Evolutionary conservation across 257 asterid species (phyloP).

Genomic region (Solanum sitiens): DNA sequence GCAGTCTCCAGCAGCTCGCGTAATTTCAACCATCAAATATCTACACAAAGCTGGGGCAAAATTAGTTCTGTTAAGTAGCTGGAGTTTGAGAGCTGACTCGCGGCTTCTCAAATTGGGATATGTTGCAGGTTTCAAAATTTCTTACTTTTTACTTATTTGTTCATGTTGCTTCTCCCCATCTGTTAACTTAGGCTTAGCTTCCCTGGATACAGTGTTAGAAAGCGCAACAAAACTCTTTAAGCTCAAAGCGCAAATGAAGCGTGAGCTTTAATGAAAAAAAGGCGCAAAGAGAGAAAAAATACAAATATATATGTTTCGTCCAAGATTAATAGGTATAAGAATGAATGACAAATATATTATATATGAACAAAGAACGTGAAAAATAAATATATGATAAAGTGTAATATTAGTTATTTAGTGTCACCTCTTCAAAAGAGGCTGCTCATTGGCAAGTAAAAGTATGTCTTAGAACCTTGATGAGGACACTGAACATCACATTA

Average conservation of each 20-base stretch:
- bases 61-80: constrained; percentile 58
- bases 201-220: not conserved
- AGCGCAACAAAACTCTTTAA: not conserved
- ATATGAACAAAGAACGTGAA: not conserved
- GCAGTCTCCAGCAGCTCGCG: constrained; percentile 19
- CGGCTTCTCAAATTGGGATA: constrained; percentile 25
- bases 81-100: constrained; percentile 27
- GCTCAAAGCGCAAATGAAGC: not conserved
- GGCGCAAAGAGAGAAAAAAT: not conserved
- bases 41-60: constrained; percentile 54
- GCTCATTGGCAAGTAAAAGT: not conserved
- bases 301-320: not conserved
- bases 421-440: not conserved
- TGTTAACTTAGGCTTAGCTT: not conserved
- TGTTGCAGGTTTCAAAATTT: constrained; percentile 42
- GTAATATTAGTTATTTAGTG: not conserved
- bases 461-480: not conserved
- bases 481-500: not conserved
- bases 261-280: not conserved
- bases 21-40: constrained; percentile 56
- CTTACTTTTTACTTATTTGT: constrained; percentile 3
- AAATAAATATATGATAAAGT: not conserved
- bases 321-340: not conserved
- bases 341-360: not conserved
- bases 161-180: not conserved